Conservation (phyloP, 108 stramenopile genomes). For the Cyclotella cryptica region DNA sequence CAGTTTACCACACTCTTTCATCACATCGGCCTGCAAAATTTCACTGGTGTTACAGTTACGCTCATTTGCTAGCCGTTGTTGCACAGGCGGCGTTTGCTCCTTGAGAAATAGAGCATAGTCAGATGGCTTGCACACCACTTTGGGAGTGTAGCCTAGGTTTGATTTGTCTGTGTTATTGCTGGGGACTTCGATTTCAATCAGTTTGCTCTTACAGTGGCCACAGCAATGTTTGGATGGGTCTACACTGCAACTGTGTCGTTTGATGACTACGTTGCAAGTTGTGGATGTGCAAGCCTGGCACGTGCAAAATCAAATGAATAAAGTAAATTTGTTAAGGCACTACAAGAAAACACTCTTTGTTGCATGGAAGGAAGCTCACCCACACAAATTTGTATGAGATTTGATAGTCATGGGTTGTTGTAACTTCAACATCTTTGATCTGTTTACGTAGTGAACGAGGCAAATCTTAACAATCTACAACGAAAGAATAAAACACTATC, state of each 20-base stretch:
- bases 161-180: slow-evolving; percentile 25
- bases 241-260: slow-evolving; percentile 77
- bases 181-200: slow-evolving; percentile 75
- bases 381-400: slow-evolving; percentile 84
- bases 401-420: slow-evolving; percentile 83
- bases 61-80: too few species aligned
- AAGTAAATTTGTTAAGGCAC: background rate
- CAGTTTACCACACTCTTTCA: slow-evolving; percentile 60
- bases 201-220: slow-evolving; percentile 65
- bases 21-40: too few species aligned
- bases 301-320: background rate
- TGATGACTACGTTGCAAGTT: slow-evolving; percentile 57
- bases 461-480: background rate
- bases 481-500: background rate
- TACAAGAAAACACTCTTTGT: background rate
- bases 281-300: too few species aligned
- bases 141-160: slow-evolving; percentile 47
- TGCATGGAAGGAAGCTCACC: slow-evolving; percentile 24
- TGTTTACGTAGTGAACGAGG: background rate
- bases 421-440: slow-evolving; percentile 72
- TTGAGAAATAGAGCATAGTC: slow-evolving; percentile 76
- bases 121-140: slow-evolving; percentile 55
- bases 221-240: slow-evolving; percentile 70
- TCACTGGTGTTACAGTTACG: too few species aligned
- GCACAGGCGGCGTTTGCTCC: too few species aligned